Percentiles rank a stretch among this genome's conserved stretches.
Conservation (phyloP, 2,329 filamentous ascomycete genomes). For the Cercospora zeae-maydis region DNA sequence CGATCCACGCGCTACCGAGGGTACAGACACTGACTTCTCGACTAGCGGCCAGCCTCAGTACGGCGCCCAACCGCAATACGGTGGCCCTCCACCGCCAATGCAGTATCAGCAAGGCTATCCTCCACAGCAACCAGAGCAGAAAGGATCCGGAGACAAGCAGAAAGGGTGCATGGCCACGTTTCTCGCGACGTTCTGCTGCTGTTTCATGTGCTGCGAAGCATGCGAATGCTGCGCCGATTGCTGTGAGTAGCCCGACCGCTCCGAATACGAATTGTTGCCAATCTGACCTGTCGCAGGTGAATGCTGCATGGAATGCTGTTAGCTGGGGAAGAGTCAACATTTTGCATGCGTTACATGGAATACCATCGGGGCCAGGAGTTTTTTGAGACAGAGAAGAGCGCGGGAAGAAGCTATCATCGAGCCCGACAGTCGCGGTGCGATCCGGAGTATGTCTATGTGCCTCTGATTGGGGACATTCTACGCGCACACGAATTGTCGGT, state of each 20-base stretch:
- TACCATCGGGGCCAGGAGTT: not conserved
- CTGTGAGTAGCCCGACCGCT: constrained; percentile 48
- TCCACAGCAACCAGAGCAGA: constrained; percentile 38
- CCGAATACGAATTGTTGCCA: not conserved
- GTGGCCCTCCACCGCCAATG: constrained; percentile 38
- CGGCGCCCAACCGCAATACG: constrained; percentile 29
- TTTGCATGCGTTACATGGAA: not conserved
- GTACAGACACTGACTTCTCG: not conserved
- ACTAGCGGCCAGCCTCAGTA: constrained; percentile 28
- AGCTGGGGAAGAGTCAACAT: not conserved
- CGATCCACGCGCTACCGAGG: not conserved
- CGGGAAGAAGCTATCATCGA: not conserved
- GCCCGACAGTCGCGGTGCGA: not conserved
- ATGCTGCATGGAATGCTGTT: constrained; percentile 19
- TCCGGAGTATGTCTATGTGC: not conserved
- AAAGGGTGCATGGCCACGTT: constrained; percentile 52
- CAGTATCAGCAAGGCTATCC: constrained; percentile 41
- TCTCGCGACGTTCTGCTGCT: constrained; percentile 58
- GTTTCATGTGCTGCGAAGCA: constrained; percentile 61
- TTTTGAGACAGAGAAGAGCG: not conserved
- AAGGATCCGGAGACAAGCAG: constrained; percentile 45
- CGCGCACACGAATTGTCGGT: not conserved
- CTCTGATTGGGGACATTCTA: not conserved
- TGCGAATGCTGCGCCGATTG: constrained; percentile 64
- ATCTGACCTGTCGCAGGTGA: not conserved